These are phyloP conservation scores for Luvunga scandens DNA, from an alignment of 345 rosid genomes.

Conservation along the genomic window DNA sequence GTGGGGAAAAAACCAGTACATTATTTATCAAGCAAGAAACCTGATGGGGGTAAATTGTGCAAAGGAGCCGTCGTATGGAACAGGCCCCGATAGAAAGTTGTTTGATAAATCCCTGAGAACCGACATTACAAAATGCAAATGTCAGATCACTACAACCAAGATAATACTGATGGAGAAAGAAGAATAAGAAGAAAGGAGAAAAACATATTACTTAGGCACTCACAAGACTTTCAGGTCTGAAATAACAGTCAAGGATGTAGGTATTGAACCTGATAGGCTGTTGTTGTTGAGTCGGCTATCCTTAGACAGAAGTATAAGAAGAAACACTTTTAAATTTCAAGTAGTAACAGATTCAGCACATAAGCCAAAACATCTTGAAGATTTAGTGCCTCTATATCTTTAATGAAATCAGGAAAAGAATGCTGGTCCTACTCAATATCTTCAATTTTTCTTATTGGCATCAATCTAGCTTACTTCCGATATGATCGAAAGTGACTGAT, in stretches of 20 bases:
- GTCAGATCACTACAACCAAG: not conserved
- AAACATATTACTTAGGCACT: constrained; percentile 13
- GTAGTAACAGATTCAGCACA: not conserved
- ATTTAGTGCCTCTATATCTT: not conserved
- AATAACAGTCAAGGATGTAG: constrained; percentile 35
- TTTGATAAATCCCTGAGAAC: not conserved
- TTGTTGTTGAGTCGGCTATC: constrained; percentile 48
- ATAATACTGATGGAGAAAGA: not conserved
- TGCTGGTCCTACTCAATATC: not conserved
- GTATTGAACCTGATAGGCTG: constrained; percentile 35
- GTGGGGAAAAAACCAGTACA: not conserved
- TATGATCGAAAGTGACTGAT: not conserved
- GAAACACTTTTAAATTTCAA: constrained; percentile 2
- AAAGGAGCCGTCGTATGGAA: not conserved
- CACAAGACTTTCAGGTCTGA: constrained; percentile 34
- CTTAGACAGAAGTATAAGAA: constrained; percentile 21
- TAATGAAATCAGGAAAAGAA: not conserved
- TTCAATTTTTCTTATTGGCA: not conserved
- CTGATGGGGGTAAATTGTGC: constrained; percentile 23
- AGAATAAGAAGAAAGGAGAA: constrained; percentile 6
- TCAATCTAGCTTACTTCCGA: not conserved
- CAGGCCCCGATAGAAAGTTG: constrained; percentile 27
- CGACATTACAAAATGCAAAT: not conserved
- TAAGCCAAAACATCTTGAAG: not conserved
- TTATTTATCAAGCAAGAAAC: constrained; percentile 11